Evolutionary conservation across 441 rosid species (phyloP).

Genomic region (Jatropha multifida): DNA sequence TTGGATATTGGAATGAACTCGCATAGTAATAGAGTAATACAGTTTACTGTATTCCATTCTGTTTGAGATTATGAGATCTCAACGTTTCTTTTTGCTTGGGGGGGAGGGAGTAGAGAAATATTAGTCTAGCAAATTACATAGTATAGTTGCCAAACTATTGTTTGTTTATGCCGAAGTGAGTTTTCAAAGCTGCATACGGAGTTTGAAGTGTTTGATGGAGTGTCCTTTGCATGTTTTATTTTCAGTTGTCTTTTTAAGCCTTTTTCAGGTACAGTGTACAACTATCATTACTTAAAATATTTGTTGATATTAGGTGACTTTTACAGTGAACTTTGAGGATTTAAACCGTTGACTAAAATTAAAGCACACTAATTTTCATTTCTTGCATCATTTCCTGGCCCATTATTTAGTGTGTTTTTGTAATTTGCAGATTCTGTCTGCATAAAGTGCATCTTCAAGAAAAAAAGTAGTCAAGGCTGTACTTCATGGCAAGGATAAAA

Average conservation of each 20-base stretch:
- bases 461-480: constrained; percentile 18
- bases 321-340: neutral
- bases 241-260: neutral
- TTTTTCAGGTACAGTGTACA: neutral
- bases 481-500: constrained; percentile 80
- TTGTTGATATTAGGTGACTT: constrained; percentile 1
- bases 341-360: constrained; percentile 6
- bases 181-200: neutral
- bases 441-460: neutral
- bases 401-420: neutral
- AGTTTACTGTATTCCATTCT: neutral
- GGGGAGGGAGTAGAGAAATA: neutral
- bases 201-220: constrained; percentile 3
- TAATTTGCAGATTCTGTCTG: constrained; percentile 20
- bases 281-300: neutral
- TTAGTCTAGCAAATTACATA: neutral
- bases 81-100: neutral
- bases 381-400: neutral
- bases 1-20: neutral
- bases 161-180: neutral
- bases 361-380: neutral
- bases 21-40: neutral
- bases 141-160: neutral
- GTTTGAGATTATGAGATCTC: neutral
- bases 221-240: neutral